Evolutionary conservation across 1,284 basidiomycete species (phyloP), one percentile per base, ranked within the genome.

Genomic region (Meripilus lineatus): DNA sequence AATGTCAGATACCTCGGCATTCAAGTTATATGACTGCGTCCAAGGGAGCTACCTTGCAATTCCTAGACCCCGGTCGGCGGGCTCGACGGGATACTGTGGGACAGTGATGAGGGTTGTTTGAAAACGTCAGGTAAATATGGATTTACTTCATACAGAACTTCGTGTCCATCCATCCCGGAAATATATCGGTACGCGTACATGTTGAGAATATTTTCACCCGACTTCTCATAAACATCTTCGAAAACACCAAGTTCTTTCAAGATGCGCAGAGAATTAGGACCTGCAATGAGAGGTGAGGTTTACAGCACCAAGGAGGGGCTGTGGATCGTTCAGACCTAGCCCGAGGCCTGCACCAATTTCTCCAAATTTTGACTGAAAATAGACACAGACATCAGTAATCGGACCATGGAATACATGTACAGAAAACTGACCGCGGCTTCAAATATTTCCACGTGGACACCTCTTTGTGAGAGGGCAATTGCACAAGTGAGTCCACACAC

Each of bases 101-200:
- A 25, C 7, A 4, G 7, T 44, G 5, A 21, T 28, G 22, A 40
- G 26, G 10, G 37, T 14, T 38, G 15, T 38, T 33, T 30, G 24
- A 15, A 21, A 20, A 33, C 46, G 23, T 26, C 8, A 11, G 18
- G 5, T 3, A 17, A 18, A 21, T 24, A 10, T 14, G 18, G 22
- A 13, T 67, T 47, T 49, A 75, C 77, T 54, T 74, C 65, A 52
- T 69, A 72, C n/a, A 78, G 56, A 8, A 64, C 46, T 41, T 74
- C 64, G 40, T 79, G 70, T 17, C 63, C 58, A 17, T 62, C 68
- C 25, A 52, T 47, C 3, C 71, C 74, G 8, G 69, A 69, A 11
- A 71, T 45, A 21, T 28, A 45, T 14, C 43, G 43, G 22, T 24
- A 45, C 8, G 21, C 23, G 4, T 11, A 14, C 43, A 45, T 45